These are phyloP conservation scores for Ascochyta koolunga DNA, from an alignment of 2,329 filamentous ascomycete species.

Conservation along the genomic window DNA sequence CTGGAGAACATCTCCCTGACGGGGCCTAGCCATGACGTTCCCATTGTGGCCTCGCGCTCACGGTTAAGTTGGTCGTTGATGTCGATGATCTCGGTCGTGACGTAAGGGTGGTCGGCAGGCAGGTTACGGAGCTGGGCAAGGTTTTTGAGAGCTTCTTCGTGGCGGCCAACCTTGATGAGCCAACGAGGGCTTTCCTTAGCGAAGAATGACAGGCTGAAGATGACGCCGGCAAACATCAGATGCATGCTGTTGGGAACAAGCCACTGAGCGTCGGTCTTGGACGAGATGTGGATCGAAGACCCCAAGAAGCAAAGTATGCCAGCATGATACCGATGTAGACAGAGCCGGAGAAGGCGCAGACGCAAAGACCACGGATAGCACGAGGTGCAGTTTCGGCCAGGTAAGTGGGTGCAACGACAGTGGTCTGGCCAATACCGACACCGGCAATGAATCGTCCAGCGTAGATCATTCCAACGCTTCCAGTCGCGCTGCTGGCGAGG, in stretches of 20 bases:
- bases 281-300: constrained; percentile 59
- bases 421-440: constrained; percentile 69
- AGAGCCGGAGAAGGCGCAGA: constrained; percentile 71
- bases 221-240: constrained; percentile 76
- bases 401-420: constrained; percentile 73
- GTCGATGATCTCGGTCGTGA: constrained; percentile 65
- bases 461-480: constrained; percentile 60
- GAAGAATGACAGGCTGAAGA: constrained; percentile 72
- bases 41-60: constrained; percentile 73
- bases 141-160: constrained; percentile 63
- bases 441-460: constrained; percentile 71
- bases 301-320: constrained; percentile 73
- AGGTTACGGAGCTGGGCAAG: constrained; percentile 67
- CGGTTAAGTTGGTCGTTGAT: constrained; percentile 71
- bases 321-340: constrained; percentile 78
- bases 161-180: constrained; percentile 68
- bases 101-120: constrained; percentile 64
- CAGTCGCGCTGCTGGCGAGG: constrained; percentile 43
- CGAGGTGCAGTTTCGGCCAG: constrained; percentile 75
- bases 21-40: constrained; percentile 67
- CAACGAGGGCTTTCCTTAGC: constrained; percentile 74
- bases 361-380: constrained; percentile 73
- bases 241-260: constrained; percentile 76
- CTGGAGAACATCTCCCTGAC: constrained; percentile 72
- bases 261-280: constrained; percentile 54